Base-by-base conservation (phyloP, 192 early-diverging fungal genomes). In the Jimgerdemannia lactiflua region DNA sequence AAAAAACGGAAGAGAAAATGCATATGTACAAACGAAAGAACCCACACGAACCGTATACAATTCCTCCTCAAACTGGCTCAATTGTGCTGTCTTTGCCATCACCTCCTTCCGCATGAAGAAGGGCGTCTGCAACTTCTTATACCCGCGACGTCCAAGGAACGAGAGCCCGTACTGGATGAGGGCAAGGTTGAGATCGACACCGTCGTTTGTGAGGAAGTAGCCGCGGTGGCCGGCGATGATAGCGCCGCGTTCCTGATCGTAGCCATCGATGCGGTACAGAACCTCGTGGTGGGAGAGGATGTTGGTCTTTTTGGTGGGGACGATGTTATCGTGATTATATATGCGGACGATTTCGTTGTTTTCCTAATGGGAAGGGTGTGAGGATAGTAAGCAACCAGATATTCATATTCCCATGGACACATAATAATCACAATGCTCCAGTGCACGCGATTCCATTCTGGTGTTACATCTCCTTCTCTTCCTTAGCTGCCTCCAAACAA, bases 11-110 rank as follows among this genome's bases (percentile, higher is more conserved):
- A 29, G 29, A 29, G 29, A 29, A 29, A 29, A 29, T 29, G 29
- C 29, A 29, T 29, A 29, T 29, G 29, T 29, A 29, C 29, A 29
- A 29, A 29, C 29, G 29, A 29, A 39, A 11, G 29, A 11, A n/a
- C 14, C 8, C 40, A n/a, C 42, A 4, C 39, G 64, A 69, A 83
- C 89, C 82, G 96, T 98, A 91, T 99, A 99, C 72, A 99, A 87
- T 74, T 97, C 98, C 83, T 99, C 98, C 76, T 99, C 97, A 81
- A 97, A 99, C 85, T 99, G 94, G 59, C 91, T 90, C 66, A 99
- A 89, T 84, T 99, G 98, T 4, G 98, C 98, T 4, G 98, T 99
- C 89, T 97, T 96, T 44, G 96, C 95, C 98, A 99, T 99, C 42
- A 95, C 87, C 40, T 96, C 95, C 85, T 91, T 92, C 68, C 92